Evolutionary conservation across 2,329 filamentous ascomycete genomes (phyloP), one percentile per base, ranked within the genome.

Genomic region (Pestalotiopsis sp.): DNA sequence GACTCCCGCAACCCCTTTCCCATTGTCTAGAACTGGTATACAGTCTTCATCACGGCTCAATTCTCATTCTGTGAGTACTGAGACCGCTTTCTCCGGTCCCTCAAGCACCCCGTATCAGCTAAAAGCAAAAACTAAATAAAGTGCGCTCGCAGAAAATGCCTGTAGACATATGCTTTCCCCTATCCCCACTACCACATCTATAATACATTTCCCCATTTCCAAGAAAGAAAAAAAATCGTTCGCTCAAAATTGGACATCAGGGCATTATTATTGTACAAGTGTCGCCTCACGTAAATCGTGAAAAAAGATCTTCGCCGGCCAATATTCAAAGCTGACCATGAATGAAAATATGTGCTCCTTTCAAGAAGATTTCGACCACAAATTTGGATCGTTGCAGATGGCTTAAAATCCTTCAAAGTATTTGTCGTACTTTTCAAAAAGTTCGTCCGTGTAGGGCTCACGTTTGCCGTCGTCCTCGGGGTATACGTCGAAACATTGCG

Each of bases 401-500:
- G 57, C 27, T 61, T 74, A 94, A 79, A 95, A 95, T 71, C 92
- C 91, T 70, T 85, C 84, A 78, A 95, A 95, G 74, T 85, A 88
- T 65, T 85, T 82, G 67, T 95, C 93, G 79, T 93, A 94, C 80
- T 89, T 89, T 59, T 84, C 83, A 41, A 85, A 84, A 85, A 94
- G 84, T 59, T 93, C 91, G 57, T 88, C 85, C 3, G 90, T 92
- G 75, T 94, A 95, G 68, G 84, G 81, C 52, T 92, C 90, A 68
- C 87, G 83, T 62, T 86, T 85, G 66, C 85, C 88, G 69, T 91
- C 89, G 76, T 94, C 91, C 69, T 93, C 91, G n/a, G 93, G 91
- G 75, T 95, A 96, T 57, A 91, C 86, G 75, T 95, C 93, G 75
- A 95, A 96, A 78, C 93, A 95, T 76, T 92, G 87, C 20, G 93